Conservation (phyloP, 306 rosid species). For the Leucaena leucocephala region DNA sequence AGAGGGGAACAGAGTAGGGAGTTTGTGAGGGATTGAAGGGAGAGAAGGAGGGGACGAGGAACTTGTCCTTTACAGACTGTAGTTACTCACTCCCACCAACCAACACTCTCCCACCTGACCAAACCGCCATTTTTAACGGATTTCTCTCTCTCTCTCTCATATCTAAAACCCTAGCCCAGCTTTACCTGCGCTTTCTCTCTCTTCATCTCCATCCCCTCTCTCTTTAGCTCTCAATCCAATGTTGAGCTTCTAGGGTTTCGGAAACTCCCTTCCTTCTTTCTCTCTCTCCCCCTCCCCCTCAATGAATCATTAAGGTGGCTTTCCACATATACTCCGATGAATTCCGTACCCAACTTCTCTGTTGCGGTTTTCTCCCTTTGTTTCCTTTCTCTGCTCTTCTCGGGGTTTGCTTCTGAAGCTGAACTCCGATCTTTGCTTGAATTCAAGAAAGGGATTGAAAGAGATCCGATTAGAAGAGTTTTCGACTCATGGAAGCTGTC, state of each 20-base stretch:
- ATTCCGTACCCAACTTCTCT: conserved; percentile 39
- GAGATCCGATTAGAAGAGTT: conserved; percentile 56
- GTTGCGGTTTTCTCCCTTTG: conserved; percentile 20
- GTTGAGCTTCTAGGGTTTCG: conserved; percentile 64
- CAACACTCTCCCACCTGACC: conserved; percentile 69
- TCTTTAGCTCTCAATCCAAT: conserved; percentile 17
- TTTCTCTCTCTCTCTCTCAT: conserved; percentile 27
- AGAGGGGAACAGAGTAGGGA: neutral
- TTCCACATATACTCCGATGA: conserved; percentile 63
- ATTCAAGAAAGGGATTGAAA: conserved; percentile 78
- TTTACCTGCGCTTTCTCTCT: conserved; percentile 25
- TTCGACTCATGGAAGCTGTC: conserved; percentile 54
- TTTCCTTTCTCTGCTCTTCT: conserved; percentile 7
- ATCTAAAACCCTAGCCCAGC: conserved; percentile 43
- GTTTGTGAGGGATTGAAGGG: conserved; percentile 10
- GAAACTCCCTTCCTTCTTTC: neutral
- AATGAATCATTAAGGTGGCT: conserved; percentile 60
- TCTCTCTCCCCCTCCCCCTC: conserved; percentile 10
- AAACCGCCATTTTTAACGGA: conserved; percentile 70
- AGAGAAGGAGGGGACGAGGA: conserved; percentile 20
- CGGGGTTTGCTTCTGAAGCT: conserved; percentile 41
- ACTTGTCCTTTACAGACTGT: conserved; percentile 71
- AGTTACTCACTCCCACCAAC: conserved; percentile 72
- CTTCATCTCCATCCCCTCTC: neutral
- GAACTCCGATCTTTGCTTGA: conserved; percentile 89